These are phyloP conservation scores for Xylaria intraflava DNA, from an alignment of 495 filamentous ascomycete genomes.

Conservation along the genomic window DNA sequence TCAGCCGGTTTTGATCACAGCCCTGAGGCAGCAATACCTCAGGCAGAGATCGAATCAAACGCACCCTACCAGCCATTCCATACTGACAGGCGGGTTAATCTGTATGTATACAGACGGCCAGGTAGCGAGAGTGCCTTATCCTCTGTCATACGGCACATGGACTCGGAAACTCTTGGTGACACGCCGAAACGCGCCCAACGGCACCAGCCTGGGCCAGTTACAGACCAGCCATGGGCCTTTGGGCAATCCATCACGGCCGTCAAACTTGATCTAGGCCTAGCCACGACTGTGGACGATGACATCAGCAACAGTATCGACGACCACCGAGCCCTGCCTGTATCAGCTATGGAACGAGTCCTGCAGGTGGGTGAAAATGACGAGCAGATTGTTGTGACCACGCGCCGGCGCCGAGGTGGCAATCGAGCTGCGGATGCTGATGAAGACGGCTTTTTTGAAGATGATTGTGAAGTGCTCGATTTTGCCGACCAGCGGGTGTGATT, in stretches of 20 bases:
- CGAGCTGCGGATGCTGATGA: constrained; percentile 47
- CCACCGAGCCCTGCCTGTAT: constrained; percentile 45
- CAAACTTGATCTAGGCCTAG: constrained; percentile 55
- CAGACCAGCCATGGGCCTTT: constrained; percentile 56
- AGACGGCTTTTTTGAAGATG: constrained; percentile 90
- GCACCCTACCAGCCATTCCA: constrained; percentile 88
- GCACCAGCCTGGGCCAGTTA: constrained; percentile 8
- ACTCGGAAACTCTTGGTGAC: constrained; percentile 25
- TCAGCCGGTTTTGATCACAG: constrained; percentile 24
- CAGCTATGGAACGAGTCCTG: constrained; percentile 49
- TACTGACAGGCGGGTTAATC: constrained; percentile 68
- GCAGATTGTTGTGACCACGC: constrained; percentile 74
- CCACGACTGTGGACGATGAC: constrained; percentile 47
- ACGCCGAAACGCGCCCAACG: constrained; percentile 12
- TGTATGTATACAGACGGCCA: constrained; percentile 53
- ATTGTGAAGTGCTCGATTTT: constrained; percentile 89
- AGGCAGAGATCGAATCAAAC: constrained; percentile 89
- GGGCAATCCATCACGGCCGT: constrained; percentile 55
- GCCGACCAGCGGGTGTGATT: constrained; percentile 72
- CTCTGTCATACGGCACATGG: constrained; percentile 28
- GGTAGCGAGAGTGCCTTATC: constrained; percentile 6
- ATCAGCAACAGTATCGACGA: constrained; percentile 45
- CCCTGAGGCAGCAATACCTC: constrained; percentile 57
- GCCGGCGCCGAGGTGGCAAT: constrained; percentile 55
- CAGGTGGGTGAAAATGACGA: constrained; percentile 61